Evolutionary conservation across 163 green algal species (phyloP), one percentile per base, ranked within the genome.

Genomic region (Prototheca cutis): DNA sequence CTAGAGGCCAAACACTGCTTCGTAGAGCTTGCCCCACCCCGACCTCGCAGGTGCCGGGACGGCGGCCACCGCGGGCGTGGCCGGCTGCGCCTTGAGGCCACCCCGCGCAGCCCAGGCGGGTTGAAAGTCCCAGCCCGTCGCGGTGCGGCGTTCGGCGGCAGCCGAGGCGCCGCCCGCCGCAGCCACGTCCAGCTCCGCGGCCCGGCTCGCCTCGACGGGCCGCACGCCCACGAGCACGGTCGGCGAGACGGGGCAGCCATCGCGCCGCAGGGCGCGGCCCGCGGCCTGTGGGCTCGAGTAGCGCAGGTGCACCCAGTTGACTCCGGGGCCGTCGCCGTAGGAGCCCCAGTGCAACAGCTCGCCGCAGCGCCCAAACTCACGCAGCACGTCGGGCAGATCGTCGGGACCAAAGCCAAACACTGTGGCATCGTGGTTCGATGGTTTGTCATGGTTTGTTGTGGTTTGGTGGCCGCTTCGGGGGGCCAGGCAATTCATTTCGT

Each of bases 241-340:
- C n/a, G 49, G 33, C 28, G 48, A 69, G 17, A 94, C 68, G 65
- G 80, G 69, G 48, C 85, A 63, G 15, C 87, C 86, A 67, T 80
- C 82, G 2, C 75, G 66, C 47, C 85, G 68, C 53, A 94, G 65
- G 0, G 86, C 86, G 0, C 83, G 70, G 66, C 90, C 80, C 3
- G 86, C 80, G 29, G 66, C 79, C 42, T 89, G 83, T 62, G 86
- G 87, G 55, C 70, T 91, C 71, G 49, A 56, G 55, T 70, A 94
- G 49, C 84, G 76, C 36, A 45, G 49, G 65, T 95, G 84, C 4
- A 90, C 64, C 83, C 83, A 95, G 71, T 95, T 95, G 48, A 77
- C 59, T 3, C 61, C 40, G 13, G 48, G 5, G 28, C 67, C 59
- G 42, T 76, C 53, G 8, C 80, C 76, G 52, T 81, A 87, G 19